Evolutionary conservation across 352 stramenopile genomes (phyloP).

Genomic region (Paralagenidium karlingii): DNA sequence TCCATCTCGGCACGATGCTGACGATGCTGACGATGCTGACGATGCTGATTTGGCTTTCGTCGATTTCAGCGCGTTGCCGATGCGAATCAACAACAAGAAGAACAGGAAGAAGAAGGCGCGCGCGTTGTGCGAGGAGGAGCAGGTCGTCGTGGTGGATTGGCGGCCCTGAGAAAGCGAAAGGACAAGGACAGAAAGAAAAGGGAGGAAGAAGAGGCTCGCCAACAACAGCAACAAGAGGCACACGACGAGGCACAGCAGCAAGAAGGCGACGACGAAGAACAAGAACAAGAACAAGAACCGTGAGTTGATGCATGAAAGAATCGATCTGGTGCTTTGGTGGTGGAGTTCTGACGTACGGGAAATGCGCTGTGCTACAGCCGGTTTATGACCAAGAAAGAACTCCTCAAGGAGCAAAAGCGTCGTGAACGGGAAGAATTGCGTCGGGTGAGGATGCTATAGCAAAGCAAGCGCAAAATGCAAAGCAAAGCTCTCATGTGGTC

Average conservation of each 20-base stretch:
- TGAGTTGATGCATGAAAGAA: not conserved
- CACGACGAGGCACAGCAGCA: not conserved
- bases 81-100: slow-evolving; percentile 8
- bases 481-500: no score
- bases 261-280: slow-evolving; percentile 7
- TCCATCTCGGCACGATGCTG: not conserved
- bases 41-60: no score
- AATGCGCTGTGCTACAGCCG: no score
- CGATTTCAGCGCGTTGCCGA: slow-evolving; percentile 16
- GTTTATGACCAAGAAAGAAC: slow-evolving; percentile 70
- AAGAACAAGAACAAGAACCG: slow-evolving; percentile 2
- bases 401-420: slow-evolving; percentile 69
- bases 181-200: no score
- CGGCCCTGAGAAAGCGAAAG: slow-evolving; percentile 48
- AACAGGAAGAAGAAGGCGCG: slow-evolving; percentile 15
- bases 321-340: no score
- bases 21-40: not conserved
- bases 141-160: slow-evolving; percentile 32
- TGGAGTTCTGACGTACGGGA: no score
- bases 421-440: slow-evolving; percentile 61
- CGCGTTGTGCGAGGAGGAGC: no score
- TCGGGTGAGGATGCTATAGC: slow-evolving; percentile 24
- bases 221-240: slow-evolving; percentile 9
- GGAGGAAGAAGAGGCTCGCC: slow-evolving; percentile 13
- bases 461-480: no score